Conservation (phyloP, 192 early-diverging fungal species). For the Gonapodya sp. region DNA sequence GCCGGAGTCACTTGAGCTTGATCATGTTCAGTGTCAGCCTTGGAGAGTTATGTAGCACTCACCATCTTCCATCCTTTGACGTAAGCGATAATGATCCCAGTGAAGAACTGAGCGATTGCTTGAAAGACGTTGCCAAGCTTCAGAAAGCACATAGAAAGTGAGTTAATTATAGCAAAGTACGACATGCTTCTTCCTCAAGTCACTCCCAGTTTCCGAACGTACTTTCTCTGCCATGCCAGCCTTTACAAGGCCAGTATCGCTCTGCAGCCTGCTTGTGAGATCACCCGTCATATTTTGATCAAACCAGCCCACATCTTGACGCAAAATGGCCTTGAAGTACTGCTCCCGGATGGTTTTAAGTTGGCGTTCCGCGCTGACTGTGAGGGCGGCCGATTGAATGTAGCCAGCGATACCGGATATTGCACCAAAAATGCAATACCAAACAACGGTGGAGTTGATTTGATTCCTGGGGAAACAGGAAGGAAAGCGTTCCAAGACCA, state of each 20-base stretch:
- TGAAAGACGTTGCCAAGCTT: not conserved
- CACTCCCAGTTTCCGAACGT: too few species aligned
- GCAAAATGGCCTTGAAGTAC: conserved; percentile 25
- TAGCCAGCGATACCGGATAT: not conserved
- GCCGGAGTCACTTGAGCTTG: not conserved
- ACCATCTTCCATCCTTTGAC: not conserved
- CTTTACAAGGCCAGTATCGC: too few species aligned
- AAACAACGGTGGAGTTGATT: not conserved
- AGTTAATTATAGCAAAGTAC: too few species aligned
- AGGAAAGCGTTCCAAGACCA: too few species aligned
- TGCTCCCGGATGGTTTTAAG: conserved; percentile 21
- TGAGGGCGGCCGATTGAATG: not conserved
- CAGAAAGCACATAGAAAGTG: too few species aligned
- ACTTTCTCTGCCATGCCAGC: conserved; percentile 45
- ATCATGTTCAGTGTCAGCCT: not conserved
- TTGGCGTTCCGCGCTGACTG: not conserved
- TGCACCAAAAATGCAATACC: not conserved
- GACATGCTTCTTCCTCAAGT: too few species aligned
- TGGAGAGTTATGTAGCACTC: not conserved
- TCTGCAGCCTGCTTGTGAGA: conserved; percentile 32
- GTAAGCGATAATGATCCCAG: not conserved
- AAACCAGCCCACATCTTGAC: conserved; percentile 36
- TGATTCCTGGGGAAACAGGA: too few species aligned
- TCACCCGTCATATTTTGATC: conserved; percentile 32
- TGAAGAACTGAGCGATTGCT: not conserved